Evolutionary conservation across 345 rosid genomes (phyloP), one percentile per base, ranked within the genome.

Genomic region (Lepidium sativum): DNA sequence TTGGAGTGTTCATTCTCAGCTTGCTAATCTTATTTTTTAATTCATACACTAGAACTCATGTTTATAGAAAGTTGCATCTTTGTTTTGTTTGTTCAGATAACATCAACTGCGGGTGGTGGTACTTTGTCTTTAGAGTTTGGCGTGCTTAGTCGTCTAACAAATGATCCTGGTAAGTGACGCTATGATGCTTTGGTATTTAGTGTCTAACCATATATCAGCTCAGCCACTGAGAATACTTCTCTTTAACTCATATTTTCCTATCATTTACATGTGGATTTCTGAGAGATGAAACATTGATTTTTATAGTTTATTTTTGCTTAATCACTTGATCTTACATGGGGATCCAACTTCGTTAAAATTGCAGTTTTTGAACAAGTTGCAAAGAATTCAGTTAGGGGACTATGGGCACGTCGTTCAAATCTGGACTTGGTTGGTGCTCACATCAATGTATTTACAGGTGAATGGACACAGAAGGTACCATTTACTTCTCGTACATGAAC

Each of bases 41-140:
- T 42, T 35, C 23, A 16, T 53, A 3, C 33, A 31, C 2, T 43
- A 57, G 33, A 45, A 56, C 47, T 45, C 60, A 23, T 49, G 39
- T 25, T 16, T 63, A 52, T 29, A 70, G 20, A 52, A 54, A 43
- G 31, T 63, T 54, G 15, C 48, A 57, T 18, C 40, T 71, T 61
- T 78, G 40, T 45, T 53, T 34, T 68, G 55, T 78, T 63, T 79
- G 58, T 80, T 65, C 75, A 94, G 99, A 82, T 94, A 75, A 94
- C 99, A 48, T 90, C 97, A 57, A 94, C 99, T 8, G 99, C 99
- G 42, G 99, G 99, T 67, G 99, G 99, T 58, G 99, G 96, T 76
- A 94, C 99, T 17, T 78, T 94, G 82, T 90, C 96, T 32, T 83
- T 94, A 77, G 99, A 94, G 81, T 94, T 94, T 53, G 97, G 96